phyloP scores from a whole-genome alignment of 2,329 filamentous ascomycete genomes.

The Arthrobotrys conoides region DNA sequence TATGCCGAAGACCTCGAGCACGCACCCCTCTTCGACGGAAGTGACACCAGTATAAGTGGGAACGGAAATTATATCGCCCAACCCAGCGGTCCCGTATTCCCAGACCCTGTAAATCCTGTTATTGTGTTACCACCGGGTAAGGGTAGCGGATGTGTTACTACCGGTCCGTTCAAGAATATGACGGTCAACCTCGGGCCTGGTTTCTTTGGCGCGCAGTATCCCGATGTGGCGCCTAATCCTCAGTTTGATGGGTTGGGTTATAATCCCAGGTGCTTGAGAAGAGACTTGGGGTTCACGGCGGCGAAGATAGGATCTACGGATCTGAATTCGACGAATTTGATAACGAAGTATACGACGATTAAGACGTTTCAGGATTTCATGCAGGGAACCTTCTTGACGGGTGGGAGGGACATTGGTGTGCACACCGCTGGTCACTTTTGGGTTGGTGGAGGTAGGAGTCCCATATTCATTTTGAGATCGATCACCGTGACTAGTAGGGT shows the following conservation, averaged over 20 bases:
- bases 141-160: slow-evolving; percentile 66
- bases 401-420: slow-evolving; percentile 65
- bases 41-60: slow-evolving; percentile 68
- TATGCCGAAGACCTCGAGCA: slow-evolving; percentile 66
- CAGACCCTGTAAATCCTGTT: slow-evolving; percentile 64
- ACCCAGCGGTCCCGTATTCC: slow-evolving; percentile 61
- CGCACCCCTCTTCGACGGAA: slow-evolving; percentile 71
- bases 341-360: slow-evolving; percentile 64
- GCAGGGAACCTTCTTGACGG: slow-evolving; percentile 67
- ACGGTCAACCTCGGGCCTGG: slow-evolving; percentile 66
- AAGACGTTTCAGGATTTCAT: slow-evolving; percentile 69
- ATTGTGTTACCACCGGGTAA: slow-evolving; percentile 68
- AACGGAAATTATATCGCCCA: slow-evolving; percentile 67
- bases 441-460: slow-evolving; percentile 67
- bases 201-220: slow-evolving; percentile 41
- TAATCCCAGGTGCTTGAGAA: slow-evolving; percentile 67
- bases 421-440: slow-evolving; percentile 68
- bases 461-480: background rate
- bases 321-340: slow-evolving; percentile 51
- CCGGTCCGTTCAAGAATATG: slow-evolving; percentile 68
- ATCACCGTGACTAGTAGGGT: background rate
- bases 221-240: slow-evolving; percentile 56
- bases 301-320: slow-evolving; percentile 46
- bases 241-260: slow-evolving; percentile 62
- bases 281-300: slow-evolving; percentile 65